Percentiles rank a stretch among this genome's conserved stretches.
phyloP scores from a whole-genome alignment of 202 grass and related monocot species.

The Saccharum hybrid region DNA sequence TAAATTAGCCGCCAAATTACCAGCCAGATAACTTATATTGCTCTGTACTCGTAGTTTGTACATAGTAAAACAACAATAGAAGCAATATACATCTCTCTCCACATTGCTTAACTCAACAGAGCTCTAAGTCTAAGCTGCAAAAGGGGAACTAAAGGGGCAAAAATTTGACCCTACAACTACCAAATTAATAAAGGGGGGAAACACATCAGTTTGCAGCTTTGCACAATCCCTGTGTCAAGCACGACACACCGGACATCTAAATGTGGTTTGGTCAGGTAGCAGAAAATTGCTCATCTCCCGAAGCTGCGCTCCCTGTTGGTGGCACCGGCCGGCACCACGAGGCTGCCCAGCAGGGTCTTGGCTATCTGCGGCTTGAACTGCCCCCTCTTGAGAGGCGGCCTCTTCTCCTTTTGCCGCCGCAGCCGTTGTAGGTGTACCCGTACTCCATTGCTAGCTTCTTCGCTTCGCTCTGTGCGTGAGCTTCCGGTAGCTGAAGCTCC shows the following conservation, averaged over 20 bases:
- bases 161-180: neutral
- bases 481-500: neutral
- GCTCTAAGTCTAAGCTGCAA: neutral
- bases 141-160: neutral
- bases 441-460: constrained; percentile 44
- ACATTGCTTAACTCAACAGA: constrained; percentile 32
- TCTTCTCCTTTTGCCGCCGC: constrained; percentile 52
- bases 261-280: neutral
- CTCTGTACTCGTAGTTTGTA: neutral
- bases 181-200: neutral
- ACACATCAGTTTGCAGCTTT: no score
- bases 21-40: neutral
- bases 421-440: constrained; percentile 42
- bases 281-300: constrained; percentile 39
- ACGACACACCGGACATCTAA: neutral
- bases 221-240: constrained; percentile 19
- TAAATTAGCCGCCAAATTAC: neutral
- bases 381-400: constrained; percentile 62
- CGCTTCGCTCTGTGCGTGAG: constrained; percentile 4
- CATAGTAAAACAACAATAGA: constrained; percentile 9
- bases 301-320: constrained; percentile 40
- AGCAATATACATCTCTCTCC: neutral
- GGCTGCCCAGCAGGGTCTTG: constrained; percentile 45
- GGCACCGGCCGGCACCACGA: constrained; percentile 37
- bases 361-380: constrained; percentile 69